These are phyloP conservation scores for Curvularia eragrostidis DNA, from an alignment of 2,329 filamentous ascomycete species.

Conservation along the genomic window DNA sequence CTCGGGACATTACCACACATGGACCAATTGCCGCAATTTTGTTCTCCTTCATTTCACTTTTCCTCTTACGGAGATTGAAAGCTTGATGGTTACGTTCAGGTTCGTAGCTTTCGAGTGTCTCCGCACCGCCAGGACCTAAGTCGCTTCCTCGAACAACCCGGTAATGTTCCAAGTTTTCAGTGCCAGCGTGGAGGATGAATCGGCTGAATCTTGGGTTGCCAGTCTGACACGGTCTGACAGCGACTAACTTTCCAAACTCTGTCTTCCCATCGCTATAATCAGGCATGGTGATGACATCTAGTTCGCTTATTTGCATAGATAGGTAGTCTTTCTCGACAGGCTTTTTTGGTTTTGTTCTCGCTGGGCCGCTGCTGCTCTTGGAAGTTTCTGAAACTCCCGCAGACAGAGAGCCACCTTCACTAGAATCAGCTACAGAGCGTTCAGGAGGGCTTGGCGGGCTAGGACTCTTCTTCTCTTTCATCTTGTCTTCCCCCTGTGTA, in stretches of 20 bases:
- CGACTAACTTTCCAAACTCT: neutral
- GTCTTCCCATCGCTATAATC: neutral
- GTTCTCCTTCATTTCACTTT: neutral
- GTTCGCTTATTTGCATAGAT: neutral
- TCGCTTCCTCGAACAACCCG: neutral
- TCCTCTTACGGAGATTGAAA: neutral
- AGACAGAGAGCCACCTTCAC: no score
- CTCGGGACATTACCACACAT: neutral
- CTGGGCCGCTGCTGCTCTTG: no score
- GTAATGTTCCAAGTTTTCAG: neutral
- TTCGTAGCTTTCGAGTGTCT: neutral
- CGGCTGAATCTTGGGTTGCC: neutral
- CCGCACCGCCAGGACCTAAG: slow-evolving; percentile 1
- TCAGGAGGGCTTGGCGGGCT: no score
- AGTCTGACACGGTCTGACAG: neutral
- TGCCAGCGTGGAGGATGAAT: neutral
- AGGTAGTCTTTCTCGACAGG: neutral
- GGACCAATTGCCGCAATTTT: neutral
- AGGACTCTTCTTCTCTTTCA: no score
- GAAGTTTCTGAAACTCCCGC: no score
- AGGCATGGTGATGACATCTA: neutral
- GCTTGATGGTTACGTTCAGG: neutral
- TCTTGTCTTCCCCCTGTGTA: no score
- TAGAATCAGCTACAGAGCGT: no score
- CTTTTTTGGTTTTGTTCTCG: no score